Evolutionary conservation across 148 eudicot genomes (phyloP).

Genomic region (Camellia lanceoleosa): DNA sequence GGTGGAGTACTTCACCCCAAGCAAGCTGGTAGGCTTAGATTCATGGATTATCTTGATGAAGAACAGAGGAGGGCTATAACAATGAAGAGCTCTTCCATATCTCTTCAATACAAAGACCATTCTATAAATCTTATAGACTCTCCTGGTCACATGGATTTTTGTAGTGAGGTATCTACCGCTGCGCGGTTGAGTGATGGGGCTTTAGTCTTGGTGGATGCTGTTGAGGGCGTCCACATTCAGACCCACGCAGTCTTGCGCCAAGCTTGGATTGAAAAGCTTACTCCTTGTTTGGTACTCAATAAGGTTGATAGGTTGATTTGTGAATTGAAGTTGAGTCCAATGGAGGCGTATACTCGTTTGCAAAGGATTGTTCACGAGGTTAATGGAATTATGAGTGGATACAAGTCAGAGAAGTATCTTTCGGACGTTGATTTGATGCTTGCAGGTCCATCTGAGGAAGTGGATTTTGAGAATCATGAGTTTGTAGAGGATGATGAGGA

Average conservation of each 20-base stretch:
- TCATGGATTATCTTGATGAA: slow-evolving; percentile 87
- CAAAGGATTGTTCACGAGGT: slow-evolving; percentile 89
- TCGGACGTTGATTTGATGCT: slow-evolving; percentile 91
- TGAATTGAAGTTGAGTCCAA: slow-evolving; percentile 74
- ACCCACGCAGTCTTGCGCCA: slow-evolving; percentile 93
- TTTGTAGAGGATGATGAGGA: slow-evolving; percentile 79
- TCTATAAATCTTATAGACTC: slow-evolving; percentile 79
- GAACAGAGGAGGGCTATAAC: slow-evolving; percentile 95
- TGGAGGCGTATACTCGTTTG: slow-evolving; percentile 75
- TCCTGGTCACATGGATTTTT: slow-evolving; percentile 97
- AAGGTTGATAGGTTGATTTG: slow-evolving; percentile 89
- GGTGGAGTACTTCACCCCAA: slow-evolving; percentile 81
- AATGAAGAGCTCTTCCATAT: slow-evolving; percentile 87
- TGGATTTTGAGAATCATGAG: slow-evolving; percentile 48
- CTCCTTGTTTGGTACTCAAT: slow-evolving; percentile 85
- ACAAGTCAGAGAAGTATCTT: slow-evolving; percentile 83
- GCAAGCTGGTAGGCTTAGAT: slow-evolving; percentile 81
- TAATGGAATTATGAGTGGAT: slow-evolving; percentile 76
- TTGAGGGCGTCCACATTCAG: slow-evolving; percentile 98
- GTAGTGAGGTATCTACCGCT: slow-evolving; percentile 94
- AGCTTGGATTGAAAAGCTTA: slow-evolving; percentile 93
- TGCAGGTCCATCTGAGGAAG: slow-evolving; percentile 44
- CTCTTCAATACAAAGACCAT: slow-evolving; percentile 46
- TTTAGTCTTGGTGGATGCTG: slow-evolving; percentile 81
- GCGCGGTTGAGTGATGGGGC: slow-evolving; percentile 94